Percentiles rank a stretch among this genome's conserved stretches.
phyloP scores from a whole-genome alignment of 306 rosid species.

The Cucumis sativus region Cucumber_9930_V3 NC_026660.2:30245501-30246000 shows the following conservation, averaged over 20 bases:
- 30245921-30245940: constrained; percentile 50
- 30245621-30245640: not conserved
- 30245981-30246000: not conserved
- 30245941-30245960: not conserved
- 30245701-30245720: constrained; percentile 86
- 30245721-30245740: constrained; percentile 33
- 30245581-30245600: not conserved
- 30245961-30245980: not conserved
- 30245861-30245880: constrained; percentile 87
- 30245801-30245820: constrained; percentile 8
- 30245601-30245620: not conserved
- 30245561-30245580: not conserved
- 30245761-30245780: not conserved
- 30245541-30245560: not conserved
- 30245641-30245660: constrained; percentile 33
- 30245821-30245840: constrained; percentile 12
- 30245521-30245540: not conserved
- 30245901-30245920: constrained; percentile 91
- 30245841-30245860: constrained; percentile 74
- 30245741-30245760: not conserved
- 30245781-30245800: not conserved
- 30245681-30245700: constrained; percentile 89
- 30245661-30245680: constrained; percentile 90
- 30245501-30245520: not conserved
- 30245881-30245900: constrained; percentile 79